phyloP scores from a whole-genome alignment of 1,284 basidiomycete species.

The Papiliotrema fonsecae region DNA sequence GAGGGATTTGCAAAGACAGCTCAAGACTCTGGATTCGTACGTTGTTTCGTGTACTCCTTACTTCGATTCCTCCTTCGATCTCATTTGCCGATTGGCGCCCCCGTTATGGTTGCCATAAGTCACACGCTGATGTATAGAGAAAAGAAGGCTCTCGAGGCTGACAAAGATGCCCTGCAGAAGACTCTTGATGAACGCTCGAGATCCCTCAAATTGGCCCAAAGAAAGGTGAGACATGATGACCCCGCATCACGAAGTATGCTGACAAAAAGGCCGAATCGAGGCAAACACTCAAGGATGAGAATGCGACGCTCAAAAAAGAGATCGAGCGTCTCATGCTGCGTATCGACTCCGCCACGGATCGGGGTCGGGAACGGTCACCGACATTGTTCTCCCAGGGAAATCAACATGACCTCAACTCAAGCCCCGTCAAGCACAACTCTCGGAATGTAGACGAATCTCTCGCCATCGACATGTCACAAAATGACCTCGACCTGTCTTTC shows the following conservation, averaged over 20 bases:
- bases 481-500: conserved; percentile 1
- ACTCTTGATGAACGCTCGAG: conserved; percentile 23
- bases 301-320: conserved; percentile 20
- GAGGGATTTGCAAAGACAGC: conserved; percentile 7
- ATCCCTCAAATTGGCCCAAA: conserved; percentile 18
- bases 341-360: background rate
- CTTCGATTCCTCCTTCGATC: too few relatives aligned
- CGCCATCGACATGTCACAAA: conserved; percentile 23
- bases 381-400: background rate
- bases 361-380: background rate
- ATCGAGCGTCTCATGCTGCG: conserved; percentile 16
- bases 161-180: conserved; percentile 6
- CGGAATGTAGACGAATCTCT: conserved; percentile 34
- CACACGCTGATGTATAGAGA: background rate
- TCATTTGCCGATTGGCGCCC: too few relatives aligned
- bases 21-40: too few relatives aligned
- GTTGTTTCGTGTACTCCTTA: too few relatives aligned
- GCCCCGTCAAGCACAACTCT: too few relatives aligned
- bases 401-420: background rate
- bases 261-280: conserved; percentile 15
- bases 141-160: conserved; percentile 11
- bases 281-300: conserved; percentile 19
- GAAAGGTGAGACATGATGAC: conserved; percentile 15
- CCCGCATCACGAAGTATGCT: background rate
- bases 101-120: too few relatives aligned